phyloP scores from a whole-genome alignment of 108 stramenopile species.

The Pseudonitzschia delicatissima region DNA sequence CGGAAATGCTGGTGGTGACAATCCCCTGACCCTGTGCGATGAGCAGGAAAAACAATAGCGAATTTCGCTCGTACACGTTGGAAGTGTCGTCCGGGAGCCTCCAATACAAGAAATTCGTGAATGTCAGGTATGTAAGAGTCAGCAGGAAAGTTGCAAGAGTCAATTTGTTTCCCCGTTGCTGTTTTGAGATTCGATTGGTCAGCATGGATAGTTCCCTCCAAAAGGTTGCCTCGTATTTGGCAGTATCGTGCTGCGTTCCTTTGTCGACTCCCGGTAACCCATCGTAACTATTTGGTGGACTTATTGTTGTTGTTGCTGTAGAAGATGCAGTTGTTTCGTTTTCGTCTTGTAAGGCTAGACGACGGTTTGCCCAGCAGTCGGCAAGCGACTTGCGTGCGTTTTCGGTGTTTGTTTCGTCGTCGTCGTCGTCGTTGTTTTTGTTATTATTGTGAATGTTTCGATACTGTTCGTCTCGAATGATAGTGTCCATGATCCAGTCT shows the following conservation, averaged over 20 bases:
- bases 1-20: constrained; percentile 50
- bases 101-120: constrained; percentile 64
- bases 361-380: not conserved
- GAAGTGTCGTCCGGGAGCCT: constrained; percentile 55
- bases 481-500: constrained; percentile 84
- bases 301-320: not conserved
- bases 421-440: not conserved
- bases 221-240: constrained; percentile 46
- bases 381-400: not conserved
- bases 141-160: constrained; percentile 48
- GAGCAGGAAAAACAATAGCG: constrained; percentile 70
- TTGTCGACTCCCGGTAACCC: too few species aligned
- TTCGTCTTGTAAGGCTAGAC: not conserved
- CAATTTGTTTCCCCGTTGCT: constrained; percentile 66
- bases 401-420: not conserved
- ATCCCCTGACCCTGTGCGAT: constrained; percentile 65
- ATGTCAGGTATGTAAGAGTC: constrained; percentile 48
- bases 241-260: too few species aligned
- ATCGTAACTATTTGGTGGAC: too few species aligned
- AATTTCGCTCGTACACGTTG: constrained; percentile 60
- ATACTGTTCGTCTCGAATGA: constrained; percentile 31
- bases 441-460: not conserved
- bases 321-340: not conserved
- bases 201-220: constrained; percentile 50
- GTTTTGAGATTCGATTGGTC: constrained; percentile 51